Percentiles rank a stretch among this genome's conserved stretches.
phyloP scores from a whole-genome alignment of 140 eudicot genomes.

The Ambrosia hybrid region DNA sequence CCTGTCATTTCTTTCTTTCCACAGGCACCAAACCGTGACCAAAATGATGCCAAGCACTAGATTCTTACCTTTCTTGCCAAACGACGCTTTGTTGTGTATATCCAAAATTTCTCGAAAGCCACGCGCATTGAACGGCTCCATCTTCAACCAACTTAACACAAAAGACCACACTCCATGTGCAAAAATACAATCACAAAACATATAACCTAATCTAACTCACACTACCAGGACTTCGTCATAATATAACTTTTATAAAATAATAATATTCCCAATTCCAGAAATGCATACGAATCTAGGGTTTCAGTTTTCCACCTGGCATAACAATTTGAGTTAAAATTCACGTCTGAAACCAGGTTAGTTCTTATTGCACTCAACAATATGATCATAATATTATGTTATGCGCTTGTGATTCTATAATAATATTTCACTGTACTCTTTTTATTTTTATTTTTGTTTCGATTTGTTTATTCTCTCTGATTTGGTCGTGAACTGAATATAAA shows the following conservation, averaged over 20 bases:
- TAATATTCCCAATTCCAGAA: slow-evolving; percentile 27
- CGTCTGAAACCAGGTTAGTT: slow-evolving; percentile 19
- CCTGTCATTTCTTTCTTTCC: no score
- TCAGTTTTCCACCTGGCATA: slow-evolving; percentile 30
- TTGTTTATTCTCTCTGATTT: not conserved
- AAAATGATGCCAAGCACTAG: no score
- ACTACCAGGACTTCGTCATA: slow-evolving; percentile 15
- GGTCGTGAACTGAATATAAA: slow-evolving; percentile 6
- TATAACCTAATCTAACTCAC: slow-evolving; percentile 12
- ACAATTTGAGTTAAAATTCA: slow-evolving; percentile 6
- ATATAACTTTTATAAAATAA: slow-evolving; percentile 8
- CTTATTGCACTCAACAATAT: not conserved
- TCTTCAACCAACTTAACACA: no score
- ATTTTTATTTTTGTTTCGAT: no score
- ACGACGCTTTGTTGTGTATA: no score
- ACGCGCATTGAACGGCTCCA: no score
- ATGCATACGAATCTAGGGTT: slow-evolving; percentile 37
- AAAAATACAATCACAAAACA: no score
- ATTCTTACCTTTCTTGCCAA: no score
- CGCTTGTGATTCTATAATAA: not conserved
- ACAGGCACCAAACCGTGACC: no score
- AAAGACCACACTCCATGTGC: no score
- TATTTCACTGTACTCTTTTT: slow-evolving; percentile 8
- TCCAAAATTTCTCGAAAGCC: no score
- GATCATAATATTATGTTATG: not conserved